These are phyloP conservation scores for Auricularia cornea DNA, from an alignment of 768 basidiomycete species.

Conservation along the genomic window DNA sequence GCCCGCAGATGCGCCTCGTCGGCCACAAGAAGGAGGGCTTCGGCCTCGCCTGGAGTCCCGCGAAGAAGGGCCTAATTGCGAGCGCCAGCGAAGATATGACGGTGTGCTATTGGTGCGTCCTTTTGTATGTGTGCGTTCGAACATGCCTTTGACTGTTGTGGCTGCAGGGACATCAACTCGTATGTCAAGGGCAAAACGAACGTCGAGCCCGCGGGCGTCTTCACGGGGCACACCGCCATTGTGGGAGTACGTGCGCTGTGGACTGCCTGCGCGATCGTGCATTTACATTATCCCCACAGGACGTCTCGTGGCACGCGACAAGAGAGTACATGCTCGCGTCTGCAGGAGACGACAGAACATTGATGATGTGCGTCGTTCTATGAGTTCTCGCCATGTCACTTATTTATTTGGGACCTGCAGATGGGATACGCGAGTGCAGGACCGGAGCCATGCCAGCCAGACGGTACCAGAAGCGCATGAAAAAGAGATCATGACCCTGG, in stretches of 20 bases:
- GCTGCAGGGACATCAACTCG: slow-evolving; percentile 77
- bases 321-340: slow-evolving; percentile 84
- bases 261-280: too few species aligned
- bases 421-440: slow-evolving; percentile 76
- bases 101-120: slow-evolving; percentile 78
- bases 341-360: slow-evolving; percentile 90
- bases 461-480: slow-evolving; percentile 75
- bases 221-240: slow-evolving; percentile 81
- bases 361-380: slow-evolving; percentile 66
- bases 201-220: slow-evolving; percentile 78
- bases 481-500: slow-evolving; percentile 81
- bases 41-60: slow-evolving; percentile 87
- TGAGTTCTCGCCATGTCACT: slow-evolving; percentile 7
- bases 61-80: slow-evolving; percentile 74
- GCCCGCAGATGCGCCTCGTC: slow-evolving; percentile 82
- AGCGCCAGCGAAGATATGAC: slow-evolving; percentile 95
- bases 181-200: slow-evolving; percentile 71
- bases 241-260: slow-evolving; percentile 62
- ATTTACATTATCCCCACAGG: slow-evolving; percentile 37
- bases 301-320: slow-evolving; percentile 90
- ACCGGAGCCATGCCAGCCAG: slow-evolving; percentile 54
- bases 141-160: neutral
- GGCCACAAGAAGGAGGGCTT: slow-evolving; percentile 94
- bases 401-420: slow-evolving; percentile 30
- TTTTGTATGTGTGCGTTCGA: slow-evolving; percentile 4